A percentile compares a stretch with the other conserved stretches of the same genome.
Conservation (phyloP, 805 yeast genomes). For the Myxozyma kluyveri region DNA sequence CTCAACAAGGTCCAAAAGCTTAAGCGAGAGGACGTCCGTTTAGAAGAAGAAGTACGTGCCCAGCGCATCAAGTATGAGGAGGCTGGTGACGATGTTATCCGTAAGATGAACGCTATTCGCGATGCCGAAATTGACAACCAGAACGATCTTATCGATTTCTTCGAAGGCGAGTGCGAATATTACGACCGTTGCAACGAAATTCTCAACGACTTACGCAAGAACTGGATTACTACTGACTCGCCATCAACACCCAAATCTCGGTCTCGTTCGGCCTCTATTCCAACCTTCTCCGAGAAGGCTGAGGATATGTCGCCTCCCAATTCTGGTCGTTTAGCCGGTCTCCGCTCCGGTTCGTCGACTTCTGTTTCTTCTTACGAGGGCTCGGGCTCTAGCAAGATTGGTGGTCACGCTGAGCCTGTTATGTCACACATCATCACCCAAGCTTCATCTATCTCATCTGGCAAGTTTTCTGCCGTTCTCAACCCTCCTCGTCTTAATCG, state of each 20-base stretch:
- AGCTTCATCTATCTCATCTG: constrained; percentile 16
- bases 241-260: constrained; percentile 22
- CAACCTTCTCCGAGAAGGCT: constrained; percentile 8
- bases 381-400: constrained; percentile 7
- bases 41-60: constrained; percentile 33
- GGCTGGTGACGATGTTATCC: constrained; percentile 31
- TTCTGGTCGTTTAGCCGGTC: constrained; percentile 14
- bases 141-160: constrained; percentile 25
- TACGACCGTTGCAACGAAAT: constrained; percentile 26
- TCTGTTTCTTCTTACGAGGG: constrained; percentile 10
- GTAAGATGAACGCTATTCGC: constrained; percentile 30
- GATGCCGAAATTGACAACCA: constrained; percentile 29
- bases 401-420: constrained; percentile 1
- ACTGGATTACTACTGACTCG: constrained; percentile 20
- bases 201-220: constrained; percentile 17
- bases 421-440: not conserved
- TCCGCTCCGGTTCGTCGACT: constrained; percentile 17
- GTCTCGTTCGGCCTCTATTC: constrained; percentile 22
- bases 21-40: constrained; percentile 32
- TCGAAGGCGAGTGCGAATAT: constrained; percentile 30
- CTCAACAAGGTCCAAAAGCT: constrained; percentile 28
- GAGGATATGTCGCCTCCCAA: constrained; percentile 22
- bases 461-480: constrained; percentile 18
- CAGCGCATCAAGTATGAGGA: constrained; percentile 33
- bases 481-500: constrained; percentile 25